Percentiles rank a stretch among this genome's conserved stretches.
Conservation (phyloP, 768 basidiomycete species). For the Suillus bovinus region DNA sequence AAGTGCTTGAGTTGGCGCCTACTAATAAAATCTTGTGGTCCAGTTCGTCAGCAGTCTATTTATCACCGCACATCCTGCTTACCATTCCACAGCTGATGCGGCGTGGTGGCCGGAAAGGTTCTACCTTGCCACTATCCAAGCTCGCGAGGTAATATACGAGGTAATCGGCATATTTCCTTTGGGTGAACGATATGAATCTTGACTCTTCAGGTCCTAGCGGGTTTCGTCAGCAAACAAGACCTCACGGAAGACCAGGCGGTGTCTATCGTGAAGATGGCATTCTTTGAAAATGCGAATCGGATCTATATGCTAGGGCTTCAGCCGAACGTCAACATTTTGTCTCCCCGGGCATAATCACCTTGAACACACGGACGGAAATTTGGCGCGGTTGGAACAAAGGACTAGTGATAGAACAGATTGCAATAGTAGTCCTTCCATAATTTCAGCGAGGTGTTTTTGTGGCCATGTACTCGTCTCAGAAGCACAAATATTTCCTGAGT, state of each 20-base stretch:
- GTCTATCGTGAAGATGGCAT: conserved; percentile 49
- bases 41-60: conserved; percentile 42
- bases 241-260: conserved; percentile 57
- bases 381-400: neutral
- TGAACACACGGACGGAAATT: neutral
- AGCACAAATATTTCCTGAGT: neutral
- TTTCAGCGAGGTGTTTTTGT: neutral
- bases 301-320: conserved; percentile 59
- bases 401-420: neutral
- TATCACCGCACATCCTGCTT: conserved; percentile 5
- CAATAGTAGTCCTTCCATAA: neutral
- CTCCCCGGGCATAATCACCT: neutral
- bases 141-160: conserved; percentile 59
- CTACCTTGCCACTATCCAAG: conserved; percentile 67
- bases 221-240: conserved; percentile 47
- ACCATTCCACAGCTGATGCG: conserved; percentile 48
- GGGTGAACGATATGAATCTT: neutral
- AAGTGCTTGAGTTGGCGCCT: conserved; percentile 70
- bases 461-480: neutral
- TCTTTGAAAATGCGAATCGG: conserved; percentile 69
- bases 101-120: conserved; percentile 80
- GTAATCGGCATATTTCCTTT: conserved; percentile 34
- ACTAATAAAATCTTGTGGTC: conserved; percentile 84
- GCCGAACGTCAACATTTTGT: conserved; percentile 24
- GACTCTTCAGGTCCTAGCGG: conserved; percentile 53